These are phyloP conservation scores for Myriosclerotinia duriaeana DNA, from an alignment of 2,329 filamentous ascomycete species.

Conservation along the genomic window DNA sequence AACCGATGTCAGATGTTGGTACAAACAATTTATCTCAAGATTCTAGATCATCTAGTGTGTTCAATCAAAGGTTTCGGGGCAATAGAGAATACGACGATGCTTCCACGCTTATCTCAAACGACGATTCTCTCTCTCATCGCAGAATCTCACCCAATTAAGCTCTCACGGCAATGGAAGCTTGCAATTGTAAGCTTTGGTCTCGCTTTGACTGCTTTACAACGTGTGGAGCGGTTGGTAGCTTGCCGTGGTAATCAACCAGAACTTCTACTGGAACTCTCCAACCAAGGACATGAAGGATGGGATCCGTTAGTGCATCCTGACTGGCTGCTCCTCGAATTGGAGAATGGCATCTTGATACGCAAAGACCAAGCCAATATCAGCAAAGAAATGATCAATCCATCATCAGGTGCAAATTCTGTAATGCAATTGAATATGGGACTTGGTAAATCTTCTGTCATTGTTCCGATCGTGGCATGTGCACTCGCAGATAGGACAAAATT, in stretches of 20 bases:
- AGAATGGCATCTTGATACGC: constrained; percentile 62
- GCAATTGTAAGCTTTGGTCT: constrained; percentile 29
- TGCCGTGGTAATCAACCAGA: constrained; percentile 36
- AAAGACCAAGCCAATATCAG: constrained; percentile 52
- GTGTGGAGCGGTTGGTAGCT: constrained; percentile 42
- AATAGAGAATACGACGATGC: constrained; percentile 7
- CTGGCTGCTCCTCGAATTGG: constrained; percentile 62
- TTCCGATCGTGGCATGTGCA: constrained; percentile 58
- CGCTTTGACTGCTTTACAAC: constrained; percentile 29
- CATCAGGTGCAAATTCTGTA: constrained; percentile 48
- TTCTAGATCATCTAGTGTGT: neutral
- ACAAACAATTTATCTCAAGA: neutral
- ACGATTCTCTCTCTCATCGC: constrained; percentile 28
- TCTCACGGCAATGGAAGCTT: constrained; percentile 27
- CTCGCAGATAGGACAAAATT: constrained; percentile 53
- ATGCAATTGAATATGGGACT: constrained; percentile 73
- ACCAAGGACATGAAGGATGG: constrained; percentile 58
- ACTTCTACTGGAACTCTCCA: constrained; percentile 47
- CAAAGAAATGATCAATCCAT: constrained; percentile 51
- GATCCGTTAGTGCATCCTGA: constrained; percentile 54
- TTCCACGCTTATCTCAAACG: constrained; percentile 29
- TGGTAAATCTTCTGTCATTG: constrained; percentile 68
- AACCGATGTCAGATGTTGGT: neutral
- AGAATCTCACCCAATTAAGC: neutral
- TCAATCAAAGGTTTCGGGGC: neutral